A percentile compares a stretch with the other conserved stretches of the same genome.
phyloP scores from a whole-genome alignment of 305 asterid genomes.

The Plantago lanceolata region DNA sequence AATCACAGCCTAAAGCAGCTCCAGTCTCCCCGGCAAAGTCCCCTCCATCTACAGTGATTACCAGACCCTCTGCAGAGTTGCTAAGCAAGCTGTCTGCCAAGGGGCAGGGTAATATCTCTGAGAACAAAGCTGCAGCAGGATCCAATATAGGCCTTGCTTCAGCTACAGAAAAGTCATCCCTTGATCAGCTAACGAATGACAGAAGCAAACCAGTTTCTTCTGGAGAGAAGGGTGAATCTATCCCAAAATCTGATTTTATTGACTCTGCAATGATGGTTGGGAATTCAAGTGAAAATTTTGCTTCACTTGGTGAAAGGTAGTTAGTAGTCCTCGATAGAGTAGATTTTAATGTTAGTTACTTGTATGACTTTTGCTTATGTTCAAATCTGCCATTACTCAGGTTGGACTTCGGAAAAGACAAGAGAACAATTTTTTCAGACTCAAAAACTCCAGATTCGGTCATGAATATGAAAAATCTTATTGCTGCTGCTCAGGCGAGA shows the following conservation, averaged over 20 bases:
- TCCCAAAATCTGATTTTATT: constrained; percentile 39
- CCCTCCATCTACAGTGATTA: constrained; percentile 33
- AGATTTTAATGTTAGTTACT: constrained; percentile 11
- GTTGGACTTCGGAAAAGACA: constrained; percentile 44
- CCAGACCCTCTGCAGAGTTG: constrained; percentile 35
- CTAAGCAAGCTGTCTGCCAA: constrained; percentile 40
- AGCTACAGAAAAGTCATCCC: constrained; percentile 33
- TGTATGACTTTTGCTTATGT: constrained; percentile 30
- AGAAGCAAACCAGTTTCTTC: constrained; percentile 47
- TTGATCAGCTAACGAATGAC: constrained; percentile 42
- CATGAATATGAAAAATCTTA: constrained; percentile 65
- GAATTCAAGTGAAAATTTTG: constrained; percentile 32
- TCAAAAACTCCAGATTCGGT: constrained; percentile 47
- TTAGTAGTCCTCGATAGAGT: constrained; percentile 16
- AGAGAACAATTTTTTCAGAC: constrained; percentile 32
- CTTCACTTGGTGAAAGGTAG: constrained; percentile 56
- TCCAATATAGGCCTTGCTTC: constrained; percentile 29
- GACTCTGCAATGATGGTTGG: constrained; percentile 39
- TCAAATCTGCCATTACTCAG: constrained; percentile 40
- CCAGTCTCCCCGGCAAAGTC: constrained; percentile 49
- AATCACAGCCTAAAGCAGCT: constrained; percentile 35
- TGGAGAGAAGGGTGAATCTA: constrained; percentile 48
- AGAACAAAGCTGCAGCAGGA: constrained; percentile 38
- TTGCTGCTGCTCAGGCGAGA: constrained; percentile 89
- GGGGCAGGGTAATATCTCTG: constrained; percentile 34